Conservation (phyloP, 2,329 filamentous ascomycete genomes). For the Xylaria multiplex region DNA sequence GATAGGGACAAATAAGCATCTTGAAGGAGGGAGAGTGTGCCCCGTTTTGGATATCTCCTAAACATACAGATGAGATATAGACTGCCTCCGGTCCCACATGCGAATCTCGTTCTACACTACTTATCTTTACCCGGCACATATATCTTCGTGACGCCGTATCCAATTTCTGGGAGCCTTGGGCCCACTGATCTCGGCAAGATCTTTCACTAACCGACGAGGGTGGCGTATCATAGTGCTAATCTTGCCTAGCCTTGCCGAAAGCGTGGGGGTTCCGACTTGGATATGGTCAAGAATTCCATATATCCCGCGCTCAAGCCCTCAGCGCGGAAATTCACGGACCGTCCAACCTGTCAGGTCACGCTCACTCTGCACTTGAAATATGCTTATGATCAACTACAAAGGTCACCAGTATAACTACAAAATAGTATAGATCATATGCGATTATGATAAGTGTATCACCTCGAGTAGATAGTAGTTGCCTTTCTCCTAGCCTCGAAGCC, state of each 20-base stretch:
- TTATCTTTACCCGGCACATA: slow-evolving; percentile 20
- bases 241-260: slow-evolving; percentile 26
- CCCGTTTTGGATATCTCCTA: slow-evolving; percentile 1
- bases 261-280: slow-evolving; percentile 32
- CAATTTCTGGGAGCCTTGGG: slow-evolving; percentile 23
- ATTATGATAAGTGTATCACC: background rate
- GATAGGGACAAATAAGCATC: background rate
- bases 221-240: slow-evolving; percentile 21
- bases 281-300: slow-evolving; percentile 20
- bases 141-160: slow-evolving; percentile 22
- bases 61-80: slow-evolving; percentile 4
- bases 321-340: slow-evolving; percentile 16
- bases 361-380: slow-evolving; percentile 10
- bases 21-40: background rate
- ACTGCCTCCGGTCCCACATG: slow-evolving; percentile 9
- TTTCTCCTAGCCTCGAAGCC: background rate
- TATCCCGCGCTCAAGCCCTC: slow-evolving; percentile 14
- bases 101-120: slow-evolving; percentile 20
- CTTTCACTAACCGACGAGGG: slow-evolving; percentile 29
- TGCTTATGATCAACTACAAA: background rate
- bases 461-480: background rate
- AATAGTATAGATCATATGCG: background rate
- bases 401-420: background rate
- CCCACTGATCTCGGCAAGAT: slow-evolving; percentile 32
- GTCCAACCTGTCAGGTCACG: slow-evolving; percentile 9